Evolutionary conservation across 768 basidiomycete species (phyloP).

Genomic region (Lentinula aciculospora): DNA sequence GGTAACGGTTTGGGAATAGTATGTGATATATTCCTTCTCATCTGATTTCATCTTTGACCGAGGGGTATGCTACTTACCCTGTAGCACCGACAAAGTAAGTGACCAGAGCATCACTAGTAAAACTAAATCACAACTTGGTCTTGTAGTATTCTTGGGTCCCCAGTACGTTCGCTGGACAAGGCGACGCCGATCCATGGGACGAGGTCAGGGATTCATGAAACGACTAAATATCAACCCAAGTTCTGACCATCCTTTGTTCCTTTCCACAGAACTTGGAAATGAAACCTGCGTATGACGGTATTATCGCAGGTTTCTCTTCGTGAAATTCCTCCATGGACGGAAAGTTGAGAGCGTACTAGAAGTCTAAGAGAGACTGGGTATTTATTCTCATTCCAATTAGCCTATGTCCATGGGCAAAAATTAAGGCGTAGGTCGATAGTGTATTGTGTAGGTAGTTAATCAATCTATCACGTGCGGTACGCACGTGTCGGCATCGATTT

Average conservation of each 20-base stretch:
- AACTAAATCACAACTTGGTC: no score
- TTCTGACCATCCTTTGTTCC: conserved; percentile 10
- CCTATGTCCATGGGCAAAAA: no score
- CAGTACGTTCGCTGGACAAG: conserved; percentile 30
- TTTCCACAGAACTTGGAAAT: conserved; percentile 27
- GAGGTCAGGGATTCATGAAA: conserved; percentile 16
- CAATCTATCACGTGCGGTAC: no score
- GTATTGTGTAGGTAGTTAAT: no score
- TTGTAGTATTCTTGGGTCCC: conserved; percentile 36
- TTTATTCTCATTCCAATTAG: no score
- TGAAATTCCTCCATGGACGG: conserved; percentile 9
- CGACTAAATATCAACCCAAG: background rate
- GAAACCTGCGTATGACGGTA: conserved; percentile 44
- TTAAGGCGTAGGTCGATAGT: no score
- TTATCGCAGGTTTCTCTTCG: conserved; percentile 27
- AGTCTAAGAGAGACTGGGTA: conserved; percentile 15
- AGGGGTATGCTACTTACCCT: background rate
- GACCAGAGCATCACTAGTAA: no score
- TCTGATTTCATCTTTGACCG: background rate
- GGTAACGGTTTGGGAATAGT: conserved; percentile 10
- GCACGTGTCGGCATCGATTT: no score
- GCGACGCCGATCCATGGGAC: conserved; percentile 35
- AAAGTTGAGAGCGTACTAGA: no score
- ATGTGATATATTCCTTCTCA: background rate
- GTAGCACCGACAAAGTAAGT: conserved; percentile 9